Evolutionary conservation across 345 rosid genomes (phyloP), one percentile per base, ranked within the genome.

Genomic region (Citrus medica): DNA sequence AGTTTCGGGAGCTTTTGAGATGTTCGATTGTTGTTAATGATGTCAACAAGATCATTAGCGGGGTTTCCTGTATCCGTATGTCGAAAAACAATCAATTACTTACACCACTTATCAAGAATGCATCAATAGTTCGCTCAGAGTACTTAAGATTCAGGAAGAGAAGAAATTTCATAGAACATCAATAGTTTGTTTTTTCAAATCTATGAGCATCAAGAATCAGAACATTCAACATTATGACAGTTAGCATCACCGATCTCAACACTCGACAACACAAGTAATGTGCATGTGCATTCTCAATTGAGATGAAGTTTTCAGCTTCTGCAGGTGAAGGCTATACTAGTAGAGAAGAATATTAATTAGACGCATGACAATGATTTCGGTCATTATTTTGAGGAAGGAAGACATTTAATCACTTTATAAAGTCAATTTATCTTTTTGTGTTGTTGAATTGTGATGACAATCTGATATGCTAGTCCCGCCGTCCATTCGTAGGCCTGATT

Each of bases 1-100:
- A 94, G 87, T 51, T 78, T 79, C 35, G 71, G 79, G 25, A 94
- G 90, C 71, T 91, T 91, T 21, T 76, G 80, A 32, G 92, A 83
- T 51, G 92, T 91, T 77, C 96, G 84, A 71, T 94, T 92, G 70
- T 85, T 79, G 88, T 94, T 94, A 78, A 90, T 88, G 79, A 94
- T 83, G 80, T 88, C 86, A 35, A 94, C 92, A 19, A 94, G 89
- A 76, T 89, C 93, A 62, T 87, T 89, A 25, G 98, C 94, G 7
- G 93, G 90, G 85, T 94, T 92, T 81, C 86, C 97, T 92, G 89
- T 70, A 67, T 58, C 97, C 91, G 87, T 65, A 67, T 61, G 53
- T 46, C 75, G 64, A 33, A 37, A 25, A 71, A 33, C 35, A 71
- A 12, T 63, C 9, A 2, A 69, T 51, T 28, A 42, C 48, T 19